A percentile compares a stretch with the other conserved stretches of the same genome.
phyloP scores from a whole-genome alignment of 108 stramenopile genomes.

The Stephanodiscus triporus region DNA sequence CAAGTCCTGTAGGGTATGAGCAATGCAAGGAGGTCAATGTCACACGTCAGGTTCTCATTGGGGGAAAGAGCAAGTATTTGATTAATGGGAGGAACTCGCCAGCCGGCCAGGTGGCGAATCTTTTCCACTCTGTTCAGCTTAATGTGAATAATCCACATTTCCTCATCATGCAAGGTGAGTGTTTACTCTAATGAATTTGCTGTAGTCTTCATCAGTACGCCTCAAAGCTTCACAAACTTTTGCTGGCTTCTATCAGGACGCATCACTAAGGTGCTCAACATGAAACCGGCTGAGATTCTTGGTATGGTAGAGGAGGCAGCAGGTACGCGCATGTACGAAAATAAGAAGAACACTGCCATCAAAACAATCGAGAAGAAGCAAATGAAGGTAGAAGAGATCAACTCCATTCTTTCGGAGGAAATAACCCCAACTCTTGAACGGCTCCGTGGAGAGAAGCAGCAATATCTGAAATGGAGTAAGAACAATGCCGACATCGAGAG shows the following conservation, averaged over 20 bases:
- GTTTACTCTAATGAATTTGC: not conserved
- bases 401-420: conserved; percentile 91
- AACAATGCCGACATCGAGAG: conserved; percentile 96
- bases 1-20: conserved; percentile 95
- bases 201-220: not conserved
- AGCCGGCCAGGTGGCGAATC: conserved; percentile 94
- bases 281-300: conserved; percentile 98
- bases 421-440: conserved; percentile 97
- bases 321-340: conserved; percentile 99
- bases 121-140: conserved; percentile 99
- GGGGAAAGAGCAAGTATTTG: conserved; percentile 98
- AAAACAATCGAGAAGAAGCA: conserved; percentile 99
- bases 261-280: conserved; percentile 99
- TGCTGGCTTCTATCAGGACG: conserved; percentile 57
- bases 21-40: conserved; percentile 92
- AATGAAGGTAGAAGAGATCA: conserved; percentile 97
- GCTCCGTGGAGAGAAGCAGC: conserved; percentile 93
- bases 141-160: conserved; percentile 99
- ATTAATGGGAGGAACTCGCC: conserved; percentile 96
- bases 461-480: conserved; percentile 94
- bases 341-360: conserved; percentile 92
- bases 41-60: conserved; percentile 95
- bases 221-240: not conserved
- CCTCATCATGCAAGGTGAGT: conserved; percentile 97
- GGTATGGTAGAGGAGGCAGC: conserved; percentile 99